Evolutionary conservation across 441 rosid species (phyloP), one percentile per base, ranked within the genome.

Genomic region (Adansonia madagascariensis): DNA sequence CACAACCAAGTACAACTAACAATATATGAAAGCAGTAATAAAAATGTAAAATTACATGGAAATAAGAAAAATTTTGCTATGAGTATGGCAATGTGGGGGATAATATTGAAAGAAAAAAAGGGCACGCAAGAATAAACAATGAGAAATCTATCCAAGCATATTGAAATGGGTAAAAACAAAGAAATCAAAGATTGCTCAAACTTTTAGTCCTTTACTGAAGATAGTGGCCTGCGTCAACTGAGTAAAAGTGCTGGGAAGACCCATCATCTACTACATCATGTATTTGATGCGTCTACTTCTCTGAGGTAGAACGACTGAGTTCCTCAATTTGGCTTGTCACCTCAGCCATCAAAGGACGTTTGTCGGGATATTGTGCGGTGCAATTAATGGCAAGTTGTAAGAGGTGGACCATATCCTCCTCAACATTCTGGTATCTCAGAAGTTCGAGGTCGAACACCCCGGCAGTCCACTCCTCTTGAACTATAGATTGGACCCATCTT

Each of bases 51-150:
- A 49, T n/a, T 41, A 60, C 31, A 20, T 20, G 27, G 52, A 68
- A 47, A 57, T 39, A n/a, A 31, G 69, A n/a, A 61, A n/a, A 11
- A 27, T 17, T 11, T 63, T 41, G 68, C 64, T 72, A 55, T 56
- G 64, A 50, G 31, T 43, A 50, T n/a, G 57, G 18, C 6, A 56
- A 50, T 4, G 6, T 12, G 62, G 22, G 22, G 61, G 62, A 7
- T 8, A 18, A 57, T 18, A 22, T 20, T 20, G 11, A 57, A 57
- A 0, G 27, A 49, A 18, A 57, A 57, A 57, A 9, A 22, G 74
- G 60, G 82, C 77, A 79, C 75, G 71, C 85, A 75, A 80, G 79
- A 85, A 82, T 82, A 56, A 85, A 81, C 81, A 80, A 78, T 52
- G n/a, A 68, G 77, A 80, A 85, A 14, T 12, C 14, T 49, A 49